These are phyloP conservation scores for Lentinula novae-zelandiae DNA, from an alignment of 1,284 basidiomycete species.

Conservation along the genomic window DNA sequence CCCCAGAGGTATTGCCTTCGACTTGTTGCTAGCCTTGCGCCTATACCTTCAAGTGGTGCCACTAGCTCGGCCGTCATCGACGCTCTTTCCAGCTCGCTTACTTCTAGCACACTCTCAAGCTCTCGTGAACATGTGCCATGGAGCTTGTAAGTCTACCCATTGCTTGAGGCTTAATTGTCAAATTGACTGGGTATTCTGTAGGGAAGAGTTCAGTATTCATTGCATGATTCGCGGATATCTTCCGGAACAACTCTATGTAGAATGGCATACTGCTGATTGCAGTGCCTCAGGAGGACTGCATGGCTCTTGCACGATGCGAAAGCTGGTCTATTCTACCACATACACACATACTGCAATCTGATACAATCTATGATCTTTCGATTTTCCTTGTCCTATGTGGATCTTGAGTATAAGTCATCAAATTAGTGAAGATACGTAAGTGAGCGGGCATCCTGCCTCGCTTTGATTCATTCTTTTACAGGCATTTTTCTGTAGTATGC, in stretches of 20 bases:
- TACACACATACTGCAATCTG: no score
- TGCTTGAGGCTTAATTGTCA: constrained; percentile 3
- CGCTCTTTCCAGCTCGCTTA: neutral
- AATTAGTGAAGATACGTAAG: no score
- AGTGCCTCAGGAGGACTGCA: constrained; percentile 77
- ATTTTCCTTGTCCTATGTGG: no score
- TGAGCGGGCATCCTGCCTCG: no score
- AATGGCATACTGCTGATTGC: constrained; percentile 92
- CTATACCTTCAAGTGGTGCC: neutral
- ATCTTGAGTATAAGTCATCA: no score
- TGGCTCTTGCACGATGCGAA: constrained; percentile 78
- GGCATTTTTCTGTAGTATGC: no score
- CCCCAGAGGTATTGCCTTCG: constrained; percentile 12
- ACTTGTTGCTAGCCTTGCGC: neutral
- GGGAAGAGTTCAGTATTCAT: constrained; percentile 92
- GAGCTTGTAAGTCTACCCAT: constrained; percentile 68
- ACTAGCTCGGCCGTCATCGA: neutral
- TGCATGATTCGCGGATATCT: constrained; percentile 95
- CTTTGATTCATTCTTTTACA: no score
- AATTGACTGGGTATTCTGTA: constrained; percentile 23
- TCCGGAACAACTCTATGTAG: constrained; percentile 91
- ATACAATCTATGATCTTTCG: no score
- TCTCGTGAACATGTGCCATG: constrained; percentile 95
- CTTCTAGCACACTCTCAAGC: constrained; percentile 33
- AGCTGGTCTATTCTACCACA: constrained; percentile 56